These are phyloP conservation scores for Coemansia sp. DNA, from an alignment of 192 early-diverging fungal species.

Conservation along the genomic window DNA sequence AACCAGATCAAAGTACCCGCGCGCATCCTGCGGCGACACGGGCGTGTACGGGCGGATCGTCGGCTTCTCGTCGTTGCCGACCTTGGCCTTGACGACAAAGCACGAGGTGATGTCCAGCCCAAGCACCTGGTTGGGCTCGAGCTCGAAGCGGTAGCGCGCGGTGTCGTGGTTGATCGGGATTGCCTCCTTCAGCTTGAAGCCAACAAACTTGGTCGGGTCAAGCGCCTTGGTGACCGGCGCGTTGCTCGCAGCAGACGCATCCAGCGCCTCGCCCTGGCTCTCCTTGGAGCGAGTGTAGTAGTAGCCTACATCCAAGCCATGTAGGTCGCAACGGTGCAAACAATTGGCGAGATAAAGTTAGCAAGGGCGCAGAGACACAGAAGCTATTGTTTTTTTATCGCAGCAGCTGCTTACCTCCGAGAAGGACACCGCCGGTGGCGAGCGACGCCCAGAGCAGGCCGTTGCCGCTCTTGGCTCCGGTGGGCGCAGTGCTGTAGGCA, in stretches of 20 bases:
- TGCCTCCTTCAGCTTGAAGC: slow-evolving; percentile 45
- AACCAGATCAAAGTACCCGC: slow-evolving; percentile 73
- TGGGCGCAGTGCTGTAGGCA: slow-evolving; percentile 38
- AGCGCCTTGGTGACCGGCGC: slow-evolving; percentile 24
- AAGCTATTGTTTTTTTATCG: neutral
- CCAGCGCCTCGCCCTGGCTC: neutral
- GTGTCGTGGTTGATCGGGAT: slow-evolving; percentile 71
- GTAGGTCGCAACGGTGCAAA: too few species aligned
- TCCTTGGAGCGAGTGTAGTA: slow-evolving; percentile 37
- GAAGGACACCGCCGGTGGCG: slow-evolving; percentile 42
- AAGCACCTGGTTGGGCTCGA: slow-evolving; percentile 63
- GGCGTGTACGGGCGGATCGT: slow-evolving; percentile 86
- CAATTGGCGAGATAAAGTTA: too few species aligned
- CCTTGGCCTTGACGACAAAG: slow-evolving; percentile 66
- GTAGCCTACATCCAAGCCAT: slow-evolving; percentile 32
- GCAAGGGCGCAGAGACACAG: too few species aligned
- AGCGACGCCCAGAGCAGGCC: slow-evolving; percentile 40
- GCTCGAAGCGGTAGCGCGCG: slow-evolving; percentile 60
- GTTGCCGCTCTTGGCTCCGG: slow-evolving; percentile 18
- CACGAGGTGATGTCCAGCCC: slow-evolving; percentile 74
- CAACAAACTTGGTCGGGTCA: slow-evolving; percentile 39
- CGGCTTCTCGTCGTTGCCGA: slow-evolving; percentile 57
- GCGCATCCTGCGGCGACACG: slow-evolving; percentile 52
- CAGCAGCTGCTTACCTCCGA: slow-evolving; percentile 35
- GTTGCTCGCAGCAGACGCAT: neutral